phyloP scores from a whole-genome alignment of 2,329 filamentous ascomycete species.

The Rasamsonia emersonii region DNA sequence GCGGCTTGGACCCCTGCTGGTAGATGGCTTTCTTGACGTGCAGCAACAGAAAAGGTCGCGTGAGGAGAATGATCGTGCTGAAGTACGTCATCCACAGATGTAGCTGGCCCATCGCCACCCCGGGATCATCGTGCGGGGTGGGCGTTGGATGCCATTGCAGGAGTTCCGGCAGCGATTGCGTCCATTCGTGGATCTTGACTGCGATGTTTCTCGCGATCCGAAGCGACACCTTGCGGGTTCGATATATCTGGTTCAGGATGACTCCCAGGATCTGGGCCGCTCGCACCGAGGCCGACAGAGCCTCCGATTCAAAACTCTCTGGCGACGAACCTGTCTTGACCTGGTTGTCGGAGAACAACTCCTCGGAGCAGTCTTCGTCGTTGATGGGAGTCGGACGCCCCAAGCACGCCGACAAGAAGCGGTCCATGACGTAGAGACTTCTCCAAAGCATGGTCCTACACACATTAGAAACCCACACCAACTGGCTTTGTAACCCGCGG shows the following conservation, averaged over 20 bases:
- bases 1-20: conserved; percentile 4
- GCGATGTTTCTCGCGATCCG: conserved; percentile 50
- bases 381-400: conserved; percentile 55
- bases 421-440: conserved; percentile 56
- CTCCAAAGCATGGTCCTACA: conserved; percentile 50
- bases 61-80: conserved; percentile 55
- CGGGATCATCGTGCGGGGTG: conserved; percentile 31
- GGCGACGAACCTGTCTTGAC: conserved; percentile 2
- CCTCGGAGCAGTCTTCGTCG: conserved; percentile 53
- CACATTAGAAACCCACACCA: conserved; percentile 2
- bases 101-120: conserved; percentile 50
- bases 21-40: conserved; percentile 13
- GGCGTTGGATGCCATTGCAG: conserved; percentile 46
- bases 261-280: conserved; percentile 51
- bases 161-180: conserved; percentile 38
- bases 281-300: conserved; percentile 49
- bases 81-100: conserved; percentile 55
- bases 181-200: conserved; percentile 46
- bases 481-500: conserved; percentile 40
- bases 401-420: conserved; percentile 54
- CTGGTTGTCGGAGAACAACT: conserved; percentile 26
- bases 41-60: conserved; percentile 45
- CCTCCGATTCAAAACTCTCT: conserved; percentile 27
- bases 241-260: conserved; percentile 53
- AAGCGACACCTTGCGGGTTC: conserved; percentile 50